Evolutionary conservation across 108 stramenopile species (phyloP).

Genomic region (Bacterosira constricta): DNA sequence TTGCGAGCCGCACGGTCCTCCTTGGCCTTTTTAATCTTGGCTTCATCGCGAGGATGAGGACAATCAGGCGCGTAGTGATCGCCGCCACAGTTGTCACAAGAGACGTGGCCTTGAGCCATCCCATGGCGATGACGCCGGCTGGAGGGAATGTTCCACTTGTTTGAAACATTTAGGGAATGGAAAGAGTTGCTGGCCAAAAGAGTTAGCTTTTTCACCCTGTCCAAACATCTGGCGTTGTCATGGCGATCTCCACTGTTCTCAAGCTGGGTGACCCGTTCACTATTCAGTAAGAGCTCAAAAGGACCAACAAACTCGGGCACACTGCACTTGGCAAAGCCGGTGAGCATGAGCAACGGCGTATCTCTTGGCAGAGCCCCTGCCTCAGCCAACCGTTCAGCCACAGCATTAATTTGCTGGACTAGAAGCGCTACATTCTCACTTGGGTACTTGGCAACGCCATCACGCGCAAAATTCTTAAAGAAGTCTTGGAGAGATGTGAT

Average conservation of each 20-base stretch:
- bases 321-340: not conserved
- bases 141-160: not conserved
- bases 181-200: not conserved
- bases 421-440: constrained; percentile 2
- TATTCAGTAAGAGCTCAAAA: not conserved
- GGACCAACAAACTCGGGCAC: not conserved
- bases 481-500: not conserved
- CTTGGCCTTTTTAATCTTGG: not conserved
- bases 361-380: not conserved
- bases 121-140: not conserved
- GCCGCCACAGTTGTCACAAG: not conserved
- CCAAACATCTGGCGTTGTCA: not conserved
- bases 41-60: not conserved
- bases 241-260: not conserved
- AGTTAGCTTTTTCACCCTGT: not conserved
- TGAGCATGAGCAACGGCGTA: not conserved
- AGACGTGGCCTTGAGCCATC: too few relatives aligned
- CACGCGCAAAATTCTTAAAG: not conserved
- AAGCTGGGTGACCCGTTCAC: not conserved
- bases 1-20: too few relatives aligned
- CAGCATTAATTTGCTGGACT: not conserved
- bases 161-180: not conserved
- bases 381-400: constrained; percentile 11
- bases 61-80: not conserved
- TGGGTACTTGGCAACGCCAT: not conserved